Conservation (phyloP, 23 red algal genomes). For the Gracilariopsis chorda region DNA sequence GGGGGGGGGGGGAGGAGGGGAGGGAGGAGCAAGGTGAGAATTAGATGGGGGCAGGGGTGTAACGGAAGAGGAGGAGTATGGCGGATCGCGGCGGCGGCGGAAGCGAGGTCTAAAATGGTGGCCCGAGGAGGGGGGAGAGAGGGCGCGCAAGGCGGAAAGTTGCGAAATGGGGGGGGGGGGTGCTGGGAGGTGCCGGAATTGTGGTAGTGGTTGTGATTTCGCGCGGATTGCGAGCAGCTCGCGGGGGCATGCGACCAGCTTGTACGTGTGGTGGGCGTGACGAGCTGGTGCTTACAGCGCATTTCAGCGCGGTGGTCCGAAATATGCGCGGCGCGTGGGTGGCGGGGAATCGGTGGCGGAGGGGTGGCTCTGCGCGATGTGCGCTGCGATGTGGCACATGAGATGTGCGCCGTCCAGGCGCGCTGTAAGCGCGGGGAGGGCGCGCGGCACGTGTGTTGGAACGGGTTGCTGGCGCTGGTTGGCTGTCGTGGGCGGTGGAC, state of each 20-base stretch:
- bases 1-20: background rate
- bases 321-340: background rate
- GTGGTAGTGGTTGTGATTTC: background rate
- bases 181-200: background rate
- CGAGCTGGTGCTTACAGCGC: background rate
- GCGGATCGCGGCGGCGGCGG: background rate
- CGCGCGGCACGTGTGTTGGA: slow-evolving; percentile 3
- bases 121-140: background rate
- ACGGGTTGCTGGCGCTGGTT: background rate
- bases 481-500: background rate
- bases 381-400: background rate
- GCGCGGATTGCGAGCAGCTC: background rate
- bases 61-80: background rate
- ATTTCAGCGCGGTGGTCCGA: background rate
- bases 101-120: background rate
- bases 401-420: background rate
- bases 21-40: background rate
- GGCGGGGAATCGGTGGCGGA: background rate
- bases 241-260: background rate
- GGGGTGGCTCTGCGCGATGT: background rate
- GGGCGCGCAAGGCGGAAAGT: background rate
- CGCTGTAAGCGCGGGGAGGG: background rate
- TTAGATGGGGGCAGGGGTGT: background rate
- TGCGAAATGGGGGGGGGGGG: background rate
- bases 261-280: background rate